Evolutionary conservation across 1,284 basidiomycete species (phyloP), one percentile per base, ranked within the genome.

Genomic region (Thelephora terrestris): DNA sequence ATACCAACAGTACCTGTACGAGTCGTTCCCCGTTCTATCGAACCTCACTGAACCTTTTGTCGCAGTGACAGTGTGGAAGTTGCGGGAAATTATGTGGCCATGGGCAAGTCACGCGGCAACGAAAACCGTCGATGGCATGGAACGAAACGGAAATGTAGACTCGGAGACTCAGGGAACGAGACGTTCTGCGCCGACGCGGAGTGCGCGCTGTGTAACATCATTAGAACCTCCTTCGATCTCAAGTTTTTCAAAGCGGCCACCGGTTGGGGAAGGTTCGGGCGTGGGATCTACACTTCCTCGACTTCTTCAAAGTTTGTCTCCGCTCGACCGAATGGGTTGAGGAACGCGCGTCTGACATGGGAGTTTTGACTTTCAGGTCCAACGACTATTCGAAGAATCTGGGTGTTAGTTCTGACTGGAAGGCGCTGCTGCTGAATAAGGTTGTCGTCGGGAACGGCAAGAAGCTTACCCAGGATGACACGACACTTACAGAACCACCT

Each of bases 371-470:
- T 12, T n/a, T 14, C 45, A 77, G 74, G 56, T 78, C 80, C 18
- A 76, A 82, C 49, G 79, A 81, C 57, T 83, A 82, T 56, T 76
- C 78, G 16, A 67, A 63, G 39, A 82, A 81, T 51, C 12, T 44
- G 25, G 66, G 69, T 43, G 70, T 66, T 52, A 64, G 67, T 42
- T 80, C 78, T 0, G 57, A 61, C 10, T 61, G 74, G 47, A 82
- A 81, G 55, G 76, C 75, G 0, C 78, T 83, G 32, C 67, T 83
- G 9, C 63, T 83, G 47, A 82, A 81, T 62, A 81, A 80, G 57
- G 79, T 82, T 14, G 66, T 81, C 12, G 79, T 81, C n/a, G 81
- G 81, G 18, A 77, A 74, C 55, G 80, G 80, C 3, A 76, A 70
- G 52, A 81, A 80, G 59, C 63, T 79, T 63, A 68, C 70, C 16